Evolutionary conservation across 306 rosid species (phyloP).

Genomic region (Pterocarpus santalinus): DNA sequence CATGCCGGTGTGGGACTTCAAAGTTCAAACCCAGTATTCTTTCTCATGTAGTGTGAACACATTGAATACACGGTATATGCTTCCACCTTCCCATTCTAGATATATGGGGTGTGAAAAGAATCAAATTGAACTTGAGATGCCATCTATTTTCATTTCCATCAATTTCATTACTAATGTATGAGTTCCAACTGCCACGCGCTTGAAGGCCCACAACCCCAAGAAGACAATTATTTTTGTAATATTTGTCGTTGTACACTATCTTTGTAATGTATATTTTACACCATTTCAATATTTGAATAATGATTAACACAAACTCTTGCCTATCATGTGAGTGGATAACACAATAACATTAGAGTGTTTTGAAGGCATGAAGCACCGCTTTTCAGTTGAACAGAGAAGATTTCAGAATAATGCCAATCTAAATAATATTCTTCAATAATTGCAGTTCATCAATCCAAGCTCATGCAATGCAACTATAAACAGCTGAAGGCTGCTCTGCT

Average conservation of each 20-base stretch:
- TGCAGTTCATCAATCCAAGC: background rate
- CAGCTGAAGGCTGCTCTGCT: constrained; percentile 19
- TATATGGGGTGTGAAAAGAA: constrained; percentile 42
- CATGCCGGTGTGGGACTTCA: constrained; percentile 31
- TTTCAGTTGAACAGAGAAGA: constrained; percentile 38
- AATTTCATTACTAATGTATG: background rate
- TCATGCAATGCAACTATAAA: constrained; percentile 54
- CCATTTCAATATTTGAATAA: background rate
- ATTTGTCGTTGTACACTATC: background rate
- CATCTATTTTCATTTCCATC: background rate
- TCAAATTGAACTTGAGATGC: constrained; percentile 38
- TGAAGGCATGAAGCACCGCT: constrained; percentile 56
- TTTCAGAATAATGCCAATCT: constrained; percentile 6
- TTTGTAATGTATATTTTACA: background rate
- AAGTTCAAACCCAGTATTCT: background rate
- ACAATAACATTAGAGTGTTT: background rate
- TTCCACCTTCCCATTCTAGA: constrained; percentile 23
- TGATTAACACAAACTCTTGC: background rate
- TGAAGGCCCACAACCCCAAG: constrained; percentile 2
- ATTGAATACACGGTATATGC: constrained; percentile 39
- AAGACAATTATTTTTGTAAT: background rate
- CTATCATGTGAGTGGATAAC: background rate
- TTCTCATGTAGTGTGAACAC: constrained; percentile 50
- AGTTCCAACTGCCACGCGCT: constrained; percentile 14
- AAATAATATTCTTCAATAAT: background rate